Base-by-base conservation (phyloP, 2,329 filamentous ascomycete genomes). In the Diplodia mutila region DNA sequence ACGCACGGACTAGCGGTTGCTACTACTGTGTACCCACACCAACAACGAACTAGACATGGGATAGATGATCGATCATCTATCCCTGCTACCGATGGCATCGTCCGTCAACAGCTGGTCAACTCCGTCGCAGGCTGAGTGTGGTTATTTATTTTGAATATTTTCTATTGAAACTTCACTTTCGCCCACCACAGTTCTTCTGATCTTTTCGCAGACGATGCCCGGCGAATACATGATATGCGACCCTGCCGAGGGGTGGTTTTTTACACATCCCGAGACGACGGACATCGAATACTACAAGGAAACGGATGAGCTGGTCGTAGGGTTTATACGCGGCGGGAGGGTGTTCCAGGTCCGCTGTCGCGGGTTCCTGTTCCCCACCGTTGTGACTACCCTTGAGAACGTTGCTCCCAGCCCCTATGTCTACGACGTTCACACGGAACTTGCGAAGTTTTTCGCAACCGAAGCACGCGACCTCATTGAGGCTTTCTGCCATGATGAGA, bases 21-120 rank as follows among this genome's bases (percentile, higher is more conserved):
- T n/a, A n/a, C 49, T 27, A n/a, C 42, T n/a, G 1, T 29, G 49
- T 25, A 52, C 9, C 2, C 9, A 25, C 25, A 2, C 5, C 23
- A 12, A 11, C 4, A 42, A 42, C n/a, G 1, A 18, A 25, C 34
- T 11, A 57, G 54, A 42, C 54, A 39, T 34, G 34, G 54, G 54
- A 42, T 42, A 57, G 54, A 57, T 57, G 54, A 57, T 57, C 54
- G 54, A 57, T 57, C 54, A 57, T 57, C 54, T 57, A 57, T 42
- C 32, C 32, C 54, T 57, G 54, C 25, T 37, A 32, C 32, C 39
- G 32, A 57, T 42, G 12, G 34, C 54, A 9, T 57, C 32, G 23
- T 8, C 54, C 25, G 3, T 25, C 54, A 21, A 42, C 34, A 53
- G 9, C 32, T 34, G 32, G 32, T 4, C 32, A 5, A 34, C 5